Evolutionary conservation across 2,329 filamentous ascomycete species (phyloP), one percentile per base, ranked within the genome.

Genomic region (Aspergillus sp.): DNA sequence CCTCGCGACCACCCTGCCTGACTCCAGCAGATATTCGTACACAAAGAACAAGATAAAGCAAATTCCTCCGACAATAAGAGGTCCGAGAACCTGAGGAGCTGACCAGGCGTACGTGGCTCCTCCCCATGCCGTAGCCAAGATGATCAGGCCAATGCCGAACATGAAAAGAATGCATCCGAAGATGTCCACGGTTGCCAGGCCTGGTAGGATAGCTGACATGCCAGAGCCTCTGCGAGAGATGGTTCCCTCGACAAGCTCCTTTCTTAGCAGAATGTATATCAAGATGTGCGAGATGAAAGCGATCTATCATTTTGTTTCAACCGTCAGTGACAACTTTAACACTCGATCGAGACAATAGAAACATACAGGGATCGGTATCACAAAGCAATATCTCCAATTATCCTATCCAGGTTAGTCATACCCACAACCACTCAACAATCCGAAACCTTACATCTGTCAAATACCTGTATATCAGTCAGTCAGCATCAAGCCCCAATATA

Each of bases 341-440:
- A 49, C 2, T 5, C 7, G 7, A 22, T n/a, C 7, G 7, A 26
- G 6, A 26, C 26, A 5, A 12, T 47, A 81, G 65, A 7, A 1
- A 77, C 77, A 77, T 56, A 87, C 78, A 0, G 85, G 85, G n/a
- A 87, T 77, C 61, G 84, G 85, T 56, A 89, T 81, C 42, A 82
- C 85, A 69, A 90, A 90, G 67, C 85, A 87, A 81, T 88, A 90
- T 53, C 87, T 77, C 87, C 87, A 90, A 63, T 80, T 82, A 4
- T 79, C 73, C 70, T 73, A n/a, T 26, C 18, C 12, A 9, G 18
- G 39, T 78, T 74, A 20, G 83, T 83, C 12, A 87, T 18, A 4
- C 22, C 7, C 0, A 2, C 24, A 24, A 36, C 29, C 26, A 32
- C 12, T 36, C 32, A 16, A 45, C 6, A 20, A 20, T 20, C 2